phyloP scores from a whole-genome alignment of 257 asterid species.

The Plectranthus barbatus region DNA sequence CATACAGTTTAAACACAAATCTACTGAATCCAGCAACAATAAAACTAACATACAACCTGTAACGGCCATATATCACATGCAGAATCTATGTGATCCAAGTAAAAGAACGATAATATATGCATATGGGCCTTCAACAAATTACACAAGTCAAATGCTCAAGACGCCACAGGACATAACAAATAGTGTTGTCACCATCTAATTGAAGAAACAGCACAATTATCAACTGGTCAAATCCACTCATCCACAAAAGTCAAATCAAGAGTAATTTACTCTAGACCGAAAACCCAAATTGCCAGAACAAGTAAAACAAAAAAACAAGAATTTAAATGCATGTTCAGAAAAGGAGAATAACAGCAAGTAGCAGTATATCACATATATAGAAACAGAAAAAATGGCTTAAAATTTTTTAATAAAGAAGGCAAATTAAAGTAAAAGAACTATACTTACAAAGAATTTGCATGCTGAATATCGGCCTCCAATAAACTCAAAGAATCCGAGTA shows the following conservation, averaged over 20 bases:
- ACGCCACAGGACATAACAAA: background rate
- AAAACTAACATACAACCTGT: background rate
- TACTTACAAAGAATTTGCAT: constrained; percentile 81
- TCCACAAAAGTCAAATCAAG: constrained; percentile 9
- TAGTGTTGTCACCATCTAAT: background rate
- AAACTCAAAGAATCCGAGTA: constrained; percentile 58
- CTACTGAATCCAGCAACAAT: background rate
- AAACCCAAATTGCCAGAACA: constrained; percentile 5
- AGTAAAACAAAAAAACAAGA: background rate
- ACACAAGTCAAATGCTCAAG: background rate
- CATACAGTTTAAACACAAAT: background rate
- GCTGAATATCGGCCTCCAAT: constrained; percentile 74
- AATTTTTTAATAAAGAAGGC: too few relatives aligned
- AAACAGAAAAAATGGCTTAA: background rate
- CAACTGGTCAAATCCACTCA: constrained; percentile 3
- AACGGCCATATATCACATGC: constrained; percentile 14
- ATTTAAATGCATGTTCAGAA: constrained; percentile 5
- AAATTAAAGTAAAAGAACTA: background rate
- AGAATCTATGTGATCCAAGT: background rate
- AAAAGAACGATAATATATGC: background rate
- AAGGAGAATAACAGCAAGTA: background rate
- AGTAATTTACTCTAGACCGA: background rate
- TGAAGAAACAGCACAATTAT: background rate
- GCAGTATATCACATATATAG: background rate
- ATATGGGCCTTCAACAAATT: background rate